phyloP scores from a whole-genome alignment of 441 rosid species.

The Adansonia rubrostipa region DNA sequence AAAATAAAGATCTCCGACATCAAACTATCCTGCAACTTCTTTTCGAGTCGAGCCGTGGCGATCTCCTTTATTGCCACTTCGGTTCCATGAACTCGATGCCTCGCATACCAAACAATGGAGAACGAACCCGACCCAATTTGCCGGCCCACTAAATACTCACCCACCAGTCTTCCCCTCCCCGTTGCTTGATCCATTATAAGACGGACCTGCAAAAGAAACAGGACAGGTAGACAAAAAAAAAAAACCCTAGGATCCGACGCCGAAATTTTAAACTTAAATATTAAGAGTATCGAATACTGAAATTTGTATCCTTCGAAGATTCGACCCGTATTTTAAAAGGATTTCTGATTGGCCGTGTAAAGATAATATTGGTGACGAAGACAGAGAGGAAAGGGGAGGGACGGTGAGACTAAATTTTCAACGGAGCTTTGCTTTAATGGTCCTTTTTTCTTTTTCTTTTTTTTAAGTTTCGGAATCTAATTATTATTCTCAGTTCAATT shows the following conservation, averaged over 20 bases:
- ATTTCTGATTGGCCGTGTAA: not conserved
- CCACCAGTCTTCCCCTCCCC: slow-evolving; percentile 72
- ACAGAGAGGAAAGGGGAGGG: not conserved
- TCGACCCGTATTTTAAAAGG: not conserved
- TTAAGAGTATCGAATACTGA: not conserved
- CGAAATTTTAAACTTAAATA: not conserved
- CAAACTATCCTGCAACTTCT: slow-evolving; percentile 90
- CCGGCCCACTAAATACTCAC: slow-evolving; percentile 76
- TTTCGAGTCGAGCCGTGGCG: slow-evolving; percentile 58
- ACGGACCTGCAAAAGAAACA: not conserved
- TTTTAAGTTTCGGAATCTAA: not conserved
- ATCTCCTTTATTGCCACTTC: slow-evolving; percentile 99
- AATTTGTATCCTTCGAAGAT: not conserved
- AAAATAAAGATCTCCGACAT: slow-evolving; percentile 89
- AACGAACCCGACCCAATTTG: slow-evolving; percentile 98
- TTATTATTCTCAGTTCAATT: not conserved
- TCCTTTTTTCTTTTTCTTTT: too few relatives aligned
- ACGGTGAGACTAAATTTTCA: not conserved
- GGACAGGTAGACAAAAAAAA: not conserved
- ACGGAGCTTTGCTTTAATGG: not conserved
- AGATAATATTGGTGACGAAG: slow-evolving; percentile 1
- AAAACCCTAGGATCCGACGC: not conserved
- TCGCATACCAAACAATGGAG: slow-evolving; percentile 91
- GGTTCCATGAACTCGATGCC: slow-evolving; percentile 85
- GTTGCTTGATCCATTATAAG: slow-evolving; percentile 60